Evolutionary conservation across 2,329 filamentous ascomycete genomes (phyloP), one percentile per base, ranked within the genome.

Genomic region (Verticillium tricorpus): DNA sequence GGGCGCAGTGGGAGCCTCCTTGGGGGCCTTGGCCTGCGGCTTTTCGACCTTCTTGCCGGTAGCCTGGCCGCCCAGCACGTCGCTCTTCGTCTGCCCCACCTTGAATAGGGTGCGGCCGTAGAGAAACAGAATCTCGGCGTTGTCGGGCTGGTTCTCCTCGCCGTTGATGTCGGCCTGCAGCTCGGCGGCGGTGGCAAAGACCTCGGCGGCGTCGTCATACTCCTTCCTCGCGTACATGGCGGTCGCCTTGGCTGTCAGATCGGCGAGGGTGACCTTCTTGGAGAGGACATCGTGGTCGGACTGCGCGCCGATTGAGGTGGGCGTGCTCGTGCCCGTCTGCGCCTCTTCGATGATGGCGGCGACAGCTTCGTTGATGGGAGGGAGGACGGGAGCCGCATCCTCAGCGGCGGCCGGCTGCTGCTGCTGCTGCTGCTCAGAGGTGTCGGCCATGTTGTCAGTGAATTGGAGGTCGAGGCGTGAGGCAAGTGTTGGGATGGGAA

Each of bases 31-130:
- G 64, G 71, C 62, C 70, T 74, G 75, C 28, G 63, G 19, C 40
- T 62, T 66, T 31, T 63, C 63, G 52, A 64, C 67, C 71, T 80
- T 78, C 68, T 81, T 77, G 71, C 83, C 78, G 72, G 85, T 74
- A 22, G 93, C 90, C 70, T 90, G 90, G 37, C 90, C 91, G 62
- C 95, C 95, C 39, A 99, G 82, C 28, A 99, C 93, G 72, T 98
- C 93, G 72, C 93, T 97, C 76, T 96, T 97, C 74, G 87, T 89
- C 74, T 98, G 91, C 34, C 93, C 95, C 63, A 98, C 90, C 74
- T 93, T 93, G 82, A 96, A 98, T 22, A 99, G 80, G 61, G 92
- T 92, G 72, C 94, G 91, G 15, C 95, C 95, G 76, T 99, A 99
- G 66, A 93, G 86, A 76, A 96, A 99, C 22, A 98, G 86, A 56